Percentiles rank a stretch among this genome's conserved stretches.
These are phyloP conservation scores for Fusarium aywerte DNA, from an alignment of 2,329 filamentous ascomycete species.

Conservation along the genomic window DNA sequence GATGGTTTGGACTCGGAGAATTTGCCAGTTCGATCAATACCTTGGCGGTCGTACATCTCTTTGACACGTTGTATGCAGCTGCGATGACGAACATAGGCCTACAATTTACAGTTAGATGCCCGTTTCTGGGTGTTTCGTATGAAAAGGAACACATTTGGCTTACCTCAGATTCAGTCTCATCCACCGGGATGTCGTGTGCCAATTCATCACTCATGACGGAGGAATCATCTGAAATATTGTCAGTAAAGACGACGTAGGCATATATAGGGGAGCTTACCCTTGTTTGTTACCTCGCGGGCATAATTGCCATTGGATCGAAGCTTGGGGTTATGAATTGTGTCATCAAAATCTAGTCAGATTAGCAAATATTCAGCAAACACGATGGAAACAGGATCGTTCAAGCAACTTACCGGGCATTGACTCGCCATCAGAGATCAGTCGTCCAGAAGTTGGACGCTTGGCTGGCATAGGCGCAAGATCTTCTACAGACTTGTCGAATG, in stretches of 20 bases:
- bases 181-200: neutral
- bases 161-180: neutral
- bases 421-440: neutral
- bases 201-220: neutral
- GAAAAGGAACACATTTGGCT: neutral
- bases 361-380: neutral
- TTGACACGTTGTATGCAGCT: neutral
- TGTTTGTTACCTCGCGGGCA: neutral
- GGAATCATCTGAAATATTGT: slow-evolving; percentile 13
- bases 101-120: neutral
- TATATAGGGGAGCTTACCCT: neutral
- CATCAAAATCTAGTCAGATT: neutral
- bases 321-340: neutral
- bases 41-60: neutral
- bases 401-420: slow-evolving; percentile 5
- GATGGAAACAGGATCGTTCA: neutral
- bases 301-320: neutral
- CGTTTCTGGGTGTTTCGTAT: neutral
- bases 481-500: slow-evolving; percentile 1
- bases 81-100: slow-evolving; percentile 6
- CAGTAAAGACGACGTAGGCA: neutral
- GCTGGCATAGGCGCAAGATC: neutral
- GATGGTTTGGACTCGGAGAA: neutral
- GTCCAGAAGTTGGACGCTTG: neutral
- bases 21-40: neutral